A percentile compares a stretch with the other conserved stretches of the same genome.
Conservation (phyloP, 1,284 basidiomycete species). For the Leccinum fallax region DNA sequence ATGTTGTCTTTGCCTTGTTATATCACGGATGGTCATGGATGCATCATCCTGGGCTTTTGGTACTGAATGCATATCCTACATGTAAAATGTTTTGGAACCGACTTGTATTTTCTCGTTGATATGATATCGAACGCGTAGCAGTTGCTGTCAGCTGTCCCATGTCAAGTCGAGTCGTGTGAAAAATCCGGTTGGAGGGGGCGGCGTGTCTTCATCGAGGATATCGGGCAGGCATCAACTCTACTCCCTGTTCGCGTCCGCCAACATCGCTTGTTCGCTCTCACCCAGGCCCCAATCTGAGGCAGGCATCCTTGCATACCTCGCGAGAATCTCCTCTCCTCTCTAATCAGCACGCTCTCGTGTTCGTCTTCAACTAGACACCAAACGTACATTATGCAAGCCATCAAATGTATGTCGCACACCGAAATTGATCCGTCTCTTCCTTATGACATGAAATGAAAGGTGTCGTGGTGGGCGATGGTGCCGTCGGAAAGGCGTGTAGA, state of each 20-base stretch:
- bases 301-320: not conserved
- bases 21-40: constrained; percentile 18
- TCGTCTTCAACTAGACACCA: constrained; percentile 22
- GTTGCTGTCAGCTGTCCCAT: constrained; percentile 4
- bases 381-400: constrained; percentile 60
- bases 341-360: constrained; percentile 14
- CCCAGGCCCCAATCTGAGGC: constrained; percentile 8
- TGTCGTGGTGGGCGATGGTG: constrained; percentile 99
- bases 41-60: constrained; percentile 12
- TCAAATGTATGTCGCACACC: constrained; percentile 55
- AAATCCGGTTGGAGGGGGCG: constrained; percentile 13
- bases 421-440: constrained; percentile 16
- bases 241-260: constrained; percentile 16
- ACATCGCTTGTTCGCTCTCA: constrained; percentile 1
- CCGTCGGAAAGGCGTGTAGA: constrained; percentile 90
- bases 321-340: constrained; percentile 13
- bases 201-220: constrained; percentile 34
- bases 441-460: constrained; percentile 52
- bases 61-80: constrained; percentile 30
- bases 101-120: constrained; percentile 29
- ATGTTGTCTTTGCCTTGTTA: constrained; percentile 20
- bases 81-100: constrained; percentile 36
- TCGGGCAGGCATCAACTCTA: constrained; percentile 31
- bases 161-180: constrained; percentile 27
- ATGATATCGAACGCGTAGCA: constrained; percentile 4